Evolutionary conservation across 106 monocot genomes (phyloP).

Genomic region (Dendrobium officinale): DNA sequence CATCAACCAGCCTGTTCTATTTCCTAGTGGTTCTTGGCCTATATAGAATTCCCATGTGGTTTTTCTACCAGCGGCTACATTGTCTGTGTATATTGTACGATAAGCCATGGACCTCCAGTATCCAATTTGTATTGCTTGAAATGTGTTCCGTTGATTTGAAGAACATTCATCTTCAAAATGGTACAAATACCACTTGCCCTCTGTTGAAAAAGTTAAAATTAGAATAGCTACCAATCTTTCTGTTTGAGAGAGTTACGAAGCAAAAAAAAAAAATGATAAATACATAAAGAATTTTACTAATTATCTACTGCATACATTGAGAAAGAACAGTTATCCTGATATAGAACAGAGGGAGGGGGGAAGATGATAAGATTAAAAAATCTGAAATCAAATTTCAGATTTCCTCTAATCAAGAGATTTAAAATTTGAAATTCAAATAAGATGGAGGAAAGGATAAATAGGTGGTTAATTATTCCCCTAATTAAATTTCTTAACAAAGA

Average conservation of each 20-base stretch:
- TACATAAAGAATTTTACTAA: too few relatives aligned
- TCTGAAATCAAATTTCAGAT: too few relatives aligned
- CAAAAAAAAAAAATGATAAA: too few relatives aligned
- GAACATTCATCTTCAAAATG: conserved; percentile 12
- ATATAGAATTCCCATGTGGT: conserved; percentile 20
- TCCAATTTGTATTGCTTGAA: conserved; percentile 20
- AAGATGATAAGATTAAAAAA: too few relatives aligned
- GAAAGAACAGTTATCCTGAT: too few relatives aligned
- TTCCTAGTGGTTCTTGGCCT: conserved; percentile 23
- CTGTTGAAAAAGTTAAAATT: conserved; percentile 20
- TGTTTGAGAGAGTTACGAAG: not conserved
- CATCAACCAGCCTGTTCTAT: conserved; percentile 41
- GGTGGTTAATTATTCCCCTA: too few relatives aligned
- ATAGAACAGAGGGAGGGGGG: too few relatives aligned
- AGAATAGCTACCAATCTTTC: not conserved
- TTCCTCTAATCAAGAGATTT: too few relatives aligned
- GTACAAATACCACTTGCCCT: conserved; percentile 36
- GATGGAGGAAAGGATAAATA: too few relatives aligned
- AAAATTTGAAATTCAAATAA: too few relatives aligned
- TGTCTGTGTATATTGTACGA: conserved; percentile 8
- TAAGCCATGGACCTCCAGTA: conserved; percentile 27
- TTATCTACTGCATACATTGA: too few relatives aligned
- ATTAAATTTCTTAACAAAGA: too few relatives aligned
- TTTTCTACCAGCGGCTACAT: conserved; percentile 24
- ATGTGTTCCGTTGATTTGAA: conserved; percentile 3